phyloP scores from a whole-genome alignment of 306 rosid genomes.

The Rosa multiflora region DNA sequence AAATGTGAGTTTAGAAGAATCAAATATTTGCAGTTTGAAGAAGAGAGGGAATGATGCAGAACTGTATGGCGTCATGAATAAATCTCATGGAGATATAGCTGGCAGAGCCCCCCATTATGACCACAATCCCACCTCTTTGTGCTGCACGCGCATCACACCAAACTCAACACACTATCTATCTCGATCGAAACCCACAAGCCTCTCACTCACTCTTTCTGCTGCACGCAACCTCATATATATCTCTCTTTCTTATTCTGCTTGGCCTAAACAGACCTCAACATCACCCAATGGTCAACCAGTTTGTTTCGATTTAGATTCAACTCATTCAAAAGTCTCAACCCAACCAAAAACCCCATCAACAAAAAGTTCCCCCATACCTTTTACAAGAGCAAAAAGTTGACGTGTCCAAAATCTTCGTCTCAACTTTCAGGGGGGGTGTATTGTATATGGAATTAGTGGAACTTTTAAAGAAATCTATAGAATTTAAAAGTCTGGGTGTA shows the following conservation, averaged over 20 bases:
- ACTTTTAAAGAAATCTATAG: no score
- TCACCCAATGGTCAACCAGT: conserved; percentile 53
- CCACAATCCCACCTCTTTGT: conserved; percentile 57
- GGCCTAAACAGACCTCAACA: conserved; percentile 12
- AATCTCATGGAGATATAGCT: conserved; percentile 70
- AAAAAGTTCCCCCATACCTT: conserved; percentile 20
- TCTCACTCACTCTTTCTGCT: conserved; percentile 22
- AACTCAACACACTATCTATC: conserved; percentile 64
- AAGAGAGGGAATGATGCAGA: conserved; percentile 54
- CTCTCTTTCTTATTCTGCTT: conserved; percentile 13
- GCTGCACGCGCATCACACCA: conserved; percentile 98
- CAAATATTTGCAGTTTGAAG: conserved; percentile 41
- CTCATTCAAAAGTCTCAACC: conserved; percentile 47
- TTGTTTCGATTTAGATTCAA: conserved; percentile 18
- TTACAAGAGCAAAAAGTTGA: conserved; percentile 34
- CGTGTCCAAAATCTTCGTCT: conserved; percentile 22
- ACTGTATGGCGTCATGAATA: conserved; percentile 70
- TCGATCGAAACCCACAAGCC: conserved; percentile 5
- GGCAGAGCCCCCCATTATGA: conserved; percentile 68
- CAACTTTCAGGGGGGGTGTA: no score
- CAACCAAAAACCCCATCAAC: conserved; percentile 3
- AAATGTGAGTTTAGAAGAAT: conserved; percentile 57
- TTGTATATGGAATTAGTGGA: no score
- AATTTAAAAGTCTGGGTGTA: no score
- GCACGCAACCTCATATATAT: conserved; percentile 14